A percentile compares a stretch with the other conserved stretches of the same genome.
phyloP scores from a whole-genome alignment of 164 flowering plant genomes.

The Vitis cinerea region DNA sequence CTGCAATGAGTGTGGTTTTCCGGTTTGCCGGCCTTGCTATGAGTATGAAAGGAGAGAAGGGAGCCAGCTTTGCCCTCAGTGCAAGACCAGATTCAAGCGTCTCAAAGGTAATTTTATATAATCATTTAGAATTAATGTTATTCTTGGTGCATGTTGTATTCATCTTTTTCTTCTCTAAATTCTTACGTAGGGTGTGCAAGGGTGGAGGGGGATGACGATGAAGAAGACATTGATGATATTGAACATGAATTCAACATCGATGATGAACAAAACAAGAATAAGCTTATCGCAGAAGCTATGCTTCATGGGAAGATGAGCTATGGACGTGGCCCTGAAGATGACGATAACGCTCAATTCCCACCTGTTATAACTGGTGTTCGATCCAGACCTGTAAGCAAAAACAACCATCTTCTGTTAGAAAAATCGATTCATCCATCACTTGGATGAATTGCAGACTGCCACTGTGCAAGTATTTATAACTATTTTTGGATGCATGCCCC shows the following conservation, averaged over 20 bases:
- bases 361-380: slow-evolving; percentile 53
- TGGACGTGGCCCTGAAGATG: slow-evolving; percentile 88
- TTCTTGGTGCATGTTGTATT: neutral
- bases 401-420: too few species aligned
- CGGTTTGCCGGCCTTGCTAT: slow-evolving; percentile 96
- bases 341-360: slow-evolving; percentile 67
- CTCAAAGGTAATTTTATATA: slow-evolving; percentile 67
- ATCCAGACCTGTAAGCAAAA: slow-evolving; percentile 53
- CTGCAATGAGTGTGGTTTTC: slow-evolving; percentile 96
- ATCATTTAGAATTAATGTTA: neutral
- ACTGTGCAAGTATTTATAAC: too few species aligned
- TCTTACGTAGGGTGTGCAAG: slow-evolving; percentile 75
- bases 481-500: too few species aligned
- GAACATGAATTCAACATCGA: slow-evolving; percentile 90
- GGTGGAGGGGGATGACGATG: slow-evolving; percentile 97
- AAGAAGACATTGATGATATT: slow-evolving; percentile 88
- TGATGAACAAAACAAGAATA: slow-evolving; percentile 57
- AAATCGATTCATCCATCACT: too few species aligned
- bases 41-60: slow-evolving; percentile 99
- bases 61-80: slow-evolving; percentile 84
- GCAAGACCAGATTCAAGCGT: slow-evolving; percentile 95
- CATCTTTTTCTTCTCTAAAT: neutral
- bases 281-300: slow-evolving; percentile 70
- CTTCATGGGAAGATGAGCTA: slow-evolving; percentile 96
- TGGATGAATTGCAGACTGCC: too few species aligned